Evolutionary conservation across 495 filamentous ascomycete genomes (phyloP).

Genomic region (Ramalina intermedia): DNA sequence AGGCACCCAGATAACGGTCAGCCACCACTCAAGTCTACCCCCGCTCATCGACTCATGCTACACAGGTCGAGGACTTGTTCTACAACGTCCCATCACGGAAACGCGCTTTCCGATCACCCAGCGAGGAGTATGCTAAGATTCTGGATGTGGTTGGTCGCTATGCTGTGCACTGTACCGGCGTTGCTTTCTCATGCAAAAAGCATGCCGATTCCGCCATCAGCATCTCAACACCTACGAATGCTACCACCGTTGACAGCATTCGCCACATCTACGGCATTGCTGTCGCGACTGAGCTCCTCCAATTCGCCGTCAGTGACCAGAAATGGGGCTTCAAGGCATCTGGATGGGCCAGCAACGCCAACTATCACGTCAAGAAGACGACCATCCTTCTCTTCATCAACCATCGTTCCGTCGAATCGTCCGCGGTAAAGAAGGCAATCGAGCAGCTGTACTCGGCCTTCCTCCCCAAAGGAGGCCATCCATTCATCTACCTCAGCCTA

Average conservation of each 20-base stretch:
- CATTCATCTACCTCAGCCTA: conserved; percentile 83
- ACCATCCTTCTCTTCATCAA: conserved; percentile 91
- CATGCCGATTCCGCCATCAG: conserved; percentile 74
- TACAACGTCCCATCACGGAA: conserved; percentile 88
- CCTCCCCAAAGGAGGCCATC: conserved; percentile 87
- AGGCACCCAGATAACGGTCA: conserved; percentile 87
- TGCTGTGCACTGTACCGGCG: conserved; percentile 82
- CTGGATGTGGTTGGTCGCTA: conserved; percentile 89
- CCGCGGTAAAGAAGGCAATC: conserved; percentile 72
- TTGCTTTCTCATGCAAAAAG: conserved; percentile 94
- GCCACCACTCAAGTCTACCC: conserved; percentile 6
- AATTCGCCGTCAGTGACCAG: conserved; percentile 56
- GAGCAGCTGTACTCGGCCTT: conserved; percentile 86
- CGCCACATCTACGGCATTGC: conserved; percentile 76
- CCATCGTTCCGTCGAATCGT: conserved; percentile 89
- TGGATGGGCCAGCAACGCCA: conserved; percentile 82
- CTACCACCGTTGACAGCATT: conserved; percentile 66
- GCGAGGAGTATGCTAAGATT: conserved; percentile 97
- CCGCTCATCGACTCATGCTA: conserved; percentile 2
- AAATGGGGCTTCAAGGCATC: conserved; percentile 71
- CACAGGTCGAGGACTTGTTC: conserved; percentile 83
- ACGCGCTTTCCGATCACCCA: conserved; percentile 76
- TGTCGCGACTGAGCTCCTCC: conserved; percentile 80
- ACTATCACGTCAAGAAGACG: conserved; percentile 88
- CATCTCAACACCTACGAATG: conserved; percentile 58